Percentiles rank a stretch among this genome's conserved stretches.
These are phyloP conservation scores for Sclerotinia trifoliorum DNA, from an alignment of 2,329 filamentous ascomycete species.

Conservation along the genomic window DNA sequence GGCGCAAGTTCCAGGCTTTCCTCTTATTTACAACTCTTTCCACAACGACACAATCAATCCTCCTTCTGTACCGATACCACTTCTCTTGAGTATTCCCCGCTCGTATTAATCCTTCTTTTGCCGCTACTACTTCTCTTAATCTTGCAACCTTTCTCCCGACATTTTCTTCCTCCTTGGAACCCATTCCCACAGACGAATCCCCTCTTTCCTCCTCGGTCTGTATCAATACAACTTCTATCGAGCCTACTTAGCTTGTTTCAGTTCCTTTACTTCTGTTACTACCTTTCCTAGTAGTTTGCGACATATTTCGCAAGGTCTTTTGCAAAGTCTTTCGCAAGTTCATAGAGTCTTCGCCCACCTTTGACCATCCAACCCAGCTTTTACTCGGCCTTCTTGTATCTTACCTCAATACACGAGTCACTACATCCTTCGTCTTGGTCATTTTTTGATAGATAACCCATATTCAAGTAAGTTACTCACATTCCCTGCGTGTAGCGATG, in stretches of 20 bases:
- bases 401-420: not conserved
- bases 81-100: too few species aligned
- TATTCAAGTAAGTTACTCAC: not conserved
- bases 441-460: not conserved
- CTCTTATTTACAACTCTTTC: not conserved
- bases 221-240: not conserved
- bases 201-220: too few species aligned
- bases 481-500: accelerated
- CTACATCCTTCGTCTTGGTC: not conserved
- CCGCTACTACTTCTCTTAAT: not conserved
- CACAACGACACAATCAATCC: not conserved
- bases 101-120: not conserved
- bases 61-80: not conserved
- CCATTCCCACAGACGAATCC: too few species aligned
- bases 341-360: too few species aligned
- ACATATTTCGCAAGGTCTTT: too few species aligned
- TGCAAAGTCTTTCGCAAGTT: too few species aligned
- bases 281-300: too few species aligned
- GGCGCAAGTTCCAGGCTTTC: too few species aligned
- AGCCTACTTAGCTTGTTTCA: not conserved
- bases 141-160: too few species aligned
- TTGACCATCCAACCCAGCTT: not conserved
- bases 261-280: not conserved
- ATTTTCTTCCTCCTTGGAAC: too few species aligned
- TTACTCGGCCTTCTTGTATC: too few species aligned